phyloP scores from a whole-genome alignment of 2,329 filamentous ascomycete genomes.

The Pseudocercospora eumusae region DNA sequence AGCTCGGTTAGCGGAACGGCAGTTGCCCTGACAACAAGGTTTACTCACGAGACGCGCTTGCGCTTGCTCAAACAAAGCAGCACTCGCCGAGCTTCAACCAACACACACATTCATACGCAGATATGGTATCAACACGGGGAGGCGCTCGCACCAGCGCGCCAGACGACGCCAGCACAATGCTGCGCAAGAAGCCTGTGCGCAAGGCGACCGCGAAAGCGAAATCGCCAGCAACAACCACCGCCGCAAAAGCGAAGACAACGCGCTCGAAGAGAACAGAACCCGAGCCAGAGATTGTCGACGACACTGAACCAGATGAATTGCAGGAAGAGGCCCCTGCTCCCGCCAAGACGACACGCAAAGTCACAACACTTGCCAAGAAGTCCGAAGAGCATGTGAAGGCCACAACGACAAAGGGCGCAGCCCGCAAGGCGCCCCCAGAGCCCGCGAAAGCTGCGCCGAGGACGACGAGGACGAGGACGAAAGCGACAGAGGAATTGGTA shows the following conservation, averaged over 20 bases:
- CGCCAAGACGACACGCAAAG: slow-evolving; percentile 18
- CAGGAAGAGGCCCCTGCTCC: slow-evolving; percentile 20
- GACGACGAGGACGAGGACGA: slow-evolving; percentile 16
- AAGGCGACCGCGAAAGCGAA: slow-evolving; percentile 34
- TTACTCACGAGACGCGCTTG: not conserved
- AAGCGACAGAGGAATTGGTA: slow-evolving; percentile 14
- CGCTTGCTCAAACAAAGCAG: slow-evolving; percentile 6
- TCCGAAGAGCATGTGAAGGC: slow-evolving; percentile 15
- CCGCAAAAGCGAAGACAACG: not conserved
- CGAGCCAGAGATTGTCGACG: slow-evolving; percentile 9
- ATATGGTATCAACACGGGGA: slow-evolving; percentile 42
- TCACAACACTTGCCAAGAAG: slow-evolving; percentile 20
- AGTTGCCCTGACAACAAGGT: not conserved
- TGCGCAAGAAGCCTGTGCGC: slow-evolving; percentile 42
- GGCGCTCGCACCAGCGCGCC: slow-evolving; percentile 31
- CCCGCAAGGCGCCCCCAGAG: slow-evolving; percentile 6
- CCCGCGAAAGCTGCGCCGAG: slow-evolving; percentile 11
- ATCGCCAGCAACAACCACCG: not conserved
- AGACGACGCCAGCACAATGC: slow-evolving; percentile 23
- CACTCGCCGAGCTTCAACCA: slow-evolving; percentile 2
- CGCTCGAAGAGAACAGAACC: slow-evolving; percentile 10
- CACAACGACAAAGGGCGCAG: not conserved
- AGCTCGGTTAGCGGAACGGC: not conserved
- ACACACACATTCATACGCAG: slow-evolving; percentile 14
- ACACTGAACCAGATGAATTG: slow-evolving; percentile 22